Conservation (phyloP, 2,329 filamentous ascomycete species). For the Podosphaera xanthii region DNA sequence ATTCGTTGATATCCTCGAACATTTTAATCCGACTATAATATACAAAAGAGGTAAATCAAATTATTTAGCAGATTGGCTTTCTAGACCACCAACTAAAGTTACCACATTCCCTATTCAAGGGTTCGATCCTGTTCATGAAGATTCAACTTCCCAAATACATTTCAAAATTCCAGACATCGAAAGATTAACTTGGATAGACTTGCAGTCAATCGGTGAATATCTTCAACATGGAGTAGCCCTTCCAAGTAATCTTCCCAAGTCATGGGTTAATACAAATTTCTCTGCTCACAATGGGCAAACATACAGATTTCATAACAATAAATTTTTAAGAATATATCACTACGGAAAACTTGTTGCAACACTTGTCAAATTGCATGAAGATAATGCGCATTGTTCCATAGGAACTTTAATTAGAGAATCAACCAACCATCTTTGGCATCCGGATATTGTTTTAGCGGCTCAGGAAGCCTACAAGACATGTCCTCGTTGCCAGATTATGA, state of each 20-base stretch:
- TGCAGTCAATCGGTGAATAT: neutral
- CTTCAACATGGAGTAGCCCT: neutral
- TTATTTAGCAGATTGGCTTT: neutral
- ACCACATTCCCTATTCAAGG: neutral
- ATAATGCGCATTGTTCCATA: slow-evolving; percentile 1
- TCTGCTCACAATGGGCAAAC: neutral
- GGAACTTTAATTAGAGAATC: neutral
- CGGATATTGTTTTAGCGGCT: too few relatives aligned
- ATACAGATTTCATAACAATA: neutral
- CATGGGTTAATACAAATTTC: neutral
- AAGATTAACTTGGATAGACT: neutral
- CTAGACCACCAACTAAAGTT: neutral
- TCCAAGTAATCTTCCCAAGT: neutral
- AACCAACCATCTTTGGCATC: neutral
- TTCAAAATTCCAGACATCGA: neutral
- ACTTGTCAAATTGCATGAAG: neutral
- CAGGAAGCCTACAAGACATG: neutral
- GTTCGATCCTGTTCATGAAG: neutral
- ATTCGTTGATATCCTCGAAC: neutral
- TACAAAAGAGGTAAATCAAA: neutral
- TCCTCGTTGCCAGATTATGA: neutral
- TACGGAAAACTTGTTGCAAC: neutral
- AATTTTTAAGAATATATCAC: neutral
- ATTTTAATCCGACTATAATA: slow-evolving; percentile 1
- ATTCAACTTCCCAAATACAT: neutral